These are phyloP conservation scores for Talaromyces trachyspermus DNA, from an alignment of 495 filamentous ascomycete genomes.

Conservation along the genomic window DNA sequence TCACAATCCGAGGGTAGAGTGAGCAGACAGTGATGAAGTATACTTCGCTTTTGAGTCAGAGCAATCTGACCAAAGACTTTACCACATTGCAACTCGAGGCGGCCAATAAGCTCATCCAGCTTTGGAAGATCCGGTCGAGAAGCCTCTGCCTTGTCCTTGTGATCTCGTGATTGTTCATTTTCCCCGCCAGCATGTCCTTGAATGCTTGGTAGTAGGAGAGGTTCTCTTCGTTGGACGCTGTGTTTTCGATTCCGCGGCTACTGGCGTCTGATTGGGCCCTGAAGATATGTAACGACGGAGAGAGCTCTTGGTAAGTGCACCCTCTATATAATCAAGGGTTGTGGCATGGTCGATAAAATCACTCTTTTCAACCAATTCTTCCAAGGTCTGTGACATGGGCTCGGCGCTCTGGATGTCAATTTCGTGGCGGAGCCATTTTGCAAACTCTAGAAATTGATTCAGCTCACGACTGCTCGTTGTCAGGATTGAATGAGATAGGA, in stretches of 20 bases:
- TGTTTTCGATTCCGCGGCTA: conserved; percentile 14
- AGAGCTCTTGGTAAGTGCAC: conserved; percentile 40
- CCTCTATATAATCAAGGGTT: conserved; percentile 45
- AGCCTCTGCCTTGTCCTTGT: conserved; percentile 13
- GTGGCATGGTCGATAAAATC: conserved; percentile 38
- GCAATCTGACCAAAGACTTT: conserved; percentile 51
- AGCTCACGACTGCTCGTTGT: conserved; percentile 68
- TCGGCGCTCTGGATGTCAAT: conserved; percentile 56
- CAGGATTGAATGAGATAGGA: conserved; percentile 69
- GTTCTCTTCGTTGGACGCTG: conserved; percentile 33
- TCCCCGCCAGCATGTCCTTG: conserved; percentile 31
- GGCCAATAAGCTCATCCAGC: conserved; percentile 43
- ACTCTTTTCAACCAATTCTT: conserved; percentile 41
- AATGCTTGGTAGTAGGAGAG: conserved; percentile 43
- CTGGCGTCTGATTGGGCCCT: conserved; percentile 20
- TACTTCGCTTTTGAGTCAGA: conserved; percentile 47
- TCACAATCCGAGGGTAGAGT: conserved; percentile 38
- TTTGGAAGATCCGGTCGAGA: conserved; percentile 34
- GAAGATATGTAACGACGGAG: conserved; percentile 39
- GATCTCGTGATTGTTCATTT: conserved; percentile 5
- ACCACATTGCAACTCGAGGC: conserved; percentile 46
- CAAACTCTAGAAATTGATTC: conserved; percentile 69
- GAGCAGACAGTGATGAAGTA: conserved; percentile 45
- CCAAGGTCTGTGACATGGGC: conserved; percentile 35
- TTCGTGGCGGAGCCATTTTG: conserved; percentile 75